A percentile compares a stretch with the other conserved stretches of the same genome.
These are phyloP conservation scores for Colletotrichum sp. DNA, from an alignment of 2,329 filamentous ascomycete genomes.

Conservation along the genomic window DNA sequence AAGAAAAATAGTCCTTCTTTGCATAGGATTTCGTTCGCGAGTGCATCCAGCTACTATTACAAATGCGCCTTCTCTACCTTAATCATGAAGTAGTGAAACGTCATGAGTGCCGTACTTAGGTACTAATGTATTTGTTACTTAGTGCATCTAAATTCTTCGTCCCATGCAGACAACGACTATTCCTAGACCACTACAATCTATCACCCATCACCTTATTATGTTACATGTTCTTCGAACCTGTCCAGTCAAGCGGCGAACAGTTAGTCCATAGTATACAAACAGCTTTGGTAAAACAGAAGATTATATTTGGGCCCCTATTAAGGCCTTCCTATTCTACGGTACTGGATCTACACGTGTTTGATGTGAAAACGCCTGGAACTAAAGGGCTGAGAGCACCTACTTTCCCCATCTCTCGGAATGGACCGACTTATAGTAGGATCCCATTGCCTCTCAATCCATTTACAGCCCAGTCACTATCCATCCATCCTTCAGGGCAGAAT, in stretches of 20 bases:
- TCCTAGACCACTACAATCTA: too few relatives aligned
- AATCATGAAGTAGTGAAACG: background rate
- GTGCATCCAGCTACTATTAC: background rate
- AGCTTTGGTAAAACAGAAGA: background rate
- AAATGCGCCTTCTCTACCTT: background rate
- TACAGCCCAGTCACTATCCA: background rate
- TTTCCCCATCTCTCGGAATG: background rate
- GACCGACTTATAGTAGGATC: background rate
- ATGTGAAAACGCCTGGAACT: too few relatives aligned
- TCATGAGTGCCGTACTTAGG: background rate
- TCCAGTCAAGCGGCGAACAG: too few relatives aligned
- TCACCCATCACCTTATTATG: too few relatives aligned
- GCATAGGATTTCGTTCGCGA: background rate
- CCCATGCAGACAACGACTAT: background rate
- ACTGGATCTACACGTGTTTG: background rate
- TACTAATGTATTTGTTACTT: background rate
- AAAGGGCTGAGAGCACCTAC: background rate
- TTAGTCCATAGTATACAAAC: too few relatives aligned
- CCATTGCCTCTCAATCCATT: background rate
- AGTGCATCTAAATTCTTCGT: background rate
- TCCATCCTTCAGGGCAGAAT: background rate
- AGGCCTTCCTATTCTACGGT: background rate
- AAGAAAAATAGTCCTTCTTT: background rate
- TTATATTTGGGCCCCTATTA: background rate
- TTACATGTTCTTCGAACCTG: too few relatives aligned